These are phyloP conservation scores for Ormosia emarginata DNA, from an alignment of 306 rosid genomes.

Conservation along the genomic window DNA sequence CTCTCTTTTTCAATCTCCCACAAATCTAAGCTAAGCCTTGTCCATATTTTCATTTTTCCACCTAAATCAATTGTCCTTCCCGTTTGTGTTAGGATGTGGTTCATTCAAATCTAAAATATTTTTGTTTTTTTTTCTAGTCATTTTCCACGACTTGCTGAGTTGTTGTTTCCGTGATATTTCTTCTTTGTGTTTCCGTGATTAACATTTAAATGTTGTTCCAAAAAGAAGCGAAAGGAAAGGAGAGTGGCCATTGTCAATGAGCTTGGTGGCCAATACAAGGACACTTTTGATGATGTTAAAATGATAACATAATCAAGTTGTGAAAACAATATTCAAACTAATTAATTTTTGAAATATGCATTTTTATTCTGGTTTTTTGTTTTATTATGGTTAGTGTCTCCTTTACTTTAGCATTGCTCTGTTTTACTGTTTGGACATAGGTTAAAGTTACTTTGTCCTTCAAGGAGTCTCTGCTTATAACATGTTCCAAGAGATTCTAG, in stretches of 20 bases:
- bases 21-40: too few relatives aligned
- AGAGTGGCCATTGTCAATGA: conserved; percentile 54
- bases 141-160: too few relatives aligned
- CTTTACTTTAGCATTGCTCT: not conserved
- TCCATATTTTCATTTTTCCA: too few relatives aligned
- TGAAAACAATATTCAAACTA: too few relatives aligned
- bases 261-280: conserved; percentile 86
- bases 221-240: conserved; percentile 61
- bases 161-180: too few relatives aligned
- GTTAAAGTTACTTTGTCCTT: not conserved
- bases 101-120: too few relatives aligned
- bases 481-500: not conserved
- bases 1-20: too few relatives aligned
- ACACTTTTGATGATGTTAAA: conserved; percentile 78
- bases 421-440: not conserved
- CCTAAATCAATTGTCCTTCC: too few relatives aligned
- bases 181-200: too few relatives aligned
- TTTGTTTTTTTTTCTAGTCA: too few relatives aligned
- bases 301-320: conserved; percentile 43
- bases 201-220: too few relatives aligned
- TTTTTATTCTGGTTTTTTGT: not conserved
- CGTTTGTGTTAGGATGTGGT: too few relatives aligned
- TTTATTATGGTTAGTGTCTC: not conserved
- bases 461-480: not conserved
- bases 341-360: not conserved